These are phyloP conservation scores for Debaryomyces singareniensis DNA, from an alignment of 1,139 yeast species.

Conservation along the genomic window DNA sequence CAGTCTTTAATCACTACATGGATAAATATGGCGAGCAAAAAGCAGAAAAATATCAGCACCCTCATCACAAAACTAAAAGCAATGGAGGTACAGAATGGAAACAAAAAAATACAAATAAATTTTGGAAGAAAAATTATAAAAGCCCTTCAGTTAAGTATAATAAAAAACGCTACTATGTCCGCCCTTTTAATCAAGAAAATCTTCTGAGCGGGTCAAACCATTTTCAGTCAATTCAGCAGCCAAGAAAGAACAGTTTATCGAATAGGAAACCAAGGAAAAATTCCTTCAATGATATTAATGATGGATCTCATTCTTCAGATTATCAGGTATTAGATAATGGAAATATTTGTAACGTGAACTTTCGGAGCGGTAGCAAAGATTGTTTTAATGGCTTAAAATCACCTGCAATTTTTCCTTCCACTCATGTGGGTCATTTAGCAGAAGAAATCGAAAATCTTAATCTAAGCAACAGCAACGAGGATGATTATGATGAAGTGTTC, in stretches of 20 bases:
- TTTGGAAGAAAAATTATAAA: slow-evolving; percentile 17
- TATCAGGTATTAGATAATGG: no score
- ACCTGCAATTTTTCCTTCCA: slow-evolving; percentile 26
- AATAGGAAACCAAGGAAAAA: no score
- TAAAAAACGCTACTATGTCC: no score
- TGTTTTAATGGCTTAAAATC: slow-evolving; percentile 22
- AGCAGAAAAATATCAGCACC: slow-evolving; percentile 8
- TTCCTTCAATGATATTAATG: no score
- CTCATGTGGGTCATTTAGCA: slow-evolving; percentile 28
- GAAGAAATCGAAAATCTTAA: slow-evolving; percentile 34
- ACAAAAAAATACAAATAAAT: slow-evolving; percentile 15
- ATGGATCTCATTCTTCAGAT: no score
- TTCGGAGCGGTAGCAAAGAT: no score
- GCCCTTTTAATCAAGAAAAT: no score
- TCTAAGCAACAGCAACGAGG: slow-evolving; percentile 12
- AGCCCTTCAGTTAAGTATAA: no score
- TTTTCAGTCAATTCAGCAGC: no score
- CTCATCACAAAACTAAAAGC: slow-evolving; percentile 9
- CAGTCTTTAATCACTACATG: slow-evolving; percentile 65
- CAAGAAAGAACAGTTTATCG: no score
- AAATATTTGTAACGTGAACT: no score
- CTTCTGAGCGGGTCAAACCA: no score
- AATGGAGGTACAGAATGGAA: slow-evolving; percentile 14
- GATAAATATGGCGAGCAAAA: slow-evolving; percentile 53
- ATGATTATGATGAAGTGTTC: slow-evolving; percentile 36